phyloP scores from a whole-genome alignment of 805 yeast genomes.

The Maudiozyma barnettii region DNA sequence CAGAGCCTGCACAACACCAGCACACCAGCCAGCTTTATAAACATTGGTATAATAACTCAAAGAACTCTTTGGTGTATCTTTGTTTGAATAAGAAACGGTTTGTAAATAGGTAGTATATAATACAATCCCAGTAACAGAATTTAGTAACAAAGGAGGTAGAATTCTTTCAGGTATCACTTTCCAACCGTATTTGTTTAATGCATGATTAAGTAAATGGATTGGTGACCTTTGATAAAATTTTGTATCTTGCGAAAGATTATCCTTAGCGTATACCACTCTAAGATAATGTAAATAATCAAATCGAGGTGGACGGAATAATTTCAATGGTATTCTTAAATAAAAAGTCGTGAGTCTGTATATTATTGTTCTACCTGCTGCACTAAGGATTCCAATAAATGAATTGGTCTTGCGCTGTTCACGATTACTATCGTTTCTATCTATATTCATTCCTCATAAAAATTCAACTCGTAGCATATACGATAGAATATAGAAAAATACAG shows the following conservation, averaged over 20 bases:
- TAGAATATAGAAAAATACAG: too few species aligned
- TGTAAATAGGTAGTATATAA: conserved; percentile 63
- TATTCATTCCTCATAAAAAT: too few species aligned
- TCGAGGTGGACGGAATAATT: conserved; percentile 81
- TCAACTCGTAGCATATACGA: too few species aligned
- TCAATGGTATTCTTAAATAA: conserved; percentile 72
- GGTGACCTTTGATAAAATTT: conserved; percentile 59
- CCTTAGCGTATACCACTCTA: conserved; percentile 32
- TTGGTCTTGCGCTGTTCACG: neutral
- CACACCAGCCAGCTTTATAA: conserved; percentile 69
- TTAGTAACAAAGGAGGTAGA: conserved; percentile 80
- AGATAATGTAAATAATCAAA: conserved; percentile 76
- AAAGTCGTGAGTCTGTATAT: conserved; percentile 69
- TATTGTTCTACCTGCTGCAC: conserved; percentile 80
- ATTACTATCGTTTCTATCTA: neutral
- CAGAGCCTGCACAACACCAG: conserved; percentile 80
- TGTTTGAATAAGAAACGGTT: neutral
- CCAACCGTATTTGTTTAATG: conserved; percentile 76
- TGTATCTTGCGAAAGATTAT: conserved; percentile 9
- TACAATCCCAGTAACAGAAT: conserved; percentile 81
- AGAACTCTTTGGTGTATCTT: neutral
- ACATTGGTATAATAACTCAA: conserved; percentile 37
- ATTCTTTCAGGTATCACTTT: conserved; percentile 67
- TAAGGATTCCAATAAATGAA: conserved; percentile 59
- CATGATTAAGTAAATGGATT: conserved; percentile 61